Conservation (phyloP, 805 yeast species). For the Ogataea chonburiensis region DNA sequence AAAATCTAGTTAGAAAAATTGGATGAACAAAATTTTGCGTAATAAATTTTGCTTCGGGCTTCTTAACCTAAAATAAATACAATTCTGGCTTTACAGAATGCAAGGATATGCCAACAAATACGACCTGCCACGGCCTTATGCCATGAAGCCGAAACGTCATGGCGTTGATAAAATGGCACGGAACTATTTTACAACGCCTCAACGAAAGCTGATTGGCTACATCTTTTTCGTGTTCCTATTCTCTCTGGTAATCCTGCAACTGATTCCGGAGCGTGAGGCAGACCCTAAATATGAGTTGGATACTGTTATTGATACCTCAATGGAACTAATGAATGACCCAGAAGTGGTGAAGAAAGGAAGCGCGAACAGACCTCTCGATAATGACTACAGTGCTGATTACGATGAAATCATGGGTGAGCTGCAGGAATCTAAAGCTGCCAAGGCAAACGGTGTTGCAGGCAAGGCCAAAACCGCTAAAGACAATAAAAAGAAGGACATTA, state of each 20-base stretch:
- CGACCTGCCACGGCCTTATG: constrained; percentile 44
- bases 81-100: constrained; percentile 27
- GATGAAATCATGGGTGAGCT: constrained; percentile 12
- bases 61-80: constrained; percentile 6
- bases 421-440: constrained; percentile 3
- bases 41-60: constrained; percentile 6
- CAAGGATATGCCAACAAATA: constrained; percentile 34
- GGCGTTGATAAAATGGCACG: constrained; percentile 24
- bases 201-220: constrained; percentile 44
- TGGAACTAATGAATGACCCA: constrained; percentile 23
- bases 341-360: constrained; percentile 16
- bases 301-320: constrained; percentile 3
- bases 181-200: constrained; percentile 43
- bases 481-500: constrained; percentile 1
- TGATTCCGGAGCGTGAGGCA: constrained; percentile 28
- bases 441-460: not conserved
- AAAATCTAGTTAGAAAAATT: not conserved
- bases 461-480: constrained; percentile 1
- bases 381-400: constrained; percentile 19
- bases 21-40: not conserved
- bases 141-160: constrained; percentile 32
- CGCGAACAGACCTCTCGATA: constrained; percentile 22
- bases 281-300: constrained; percentile 24
- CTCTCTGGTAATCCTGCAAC: constrained; percentile 33
- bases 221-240: constrained; percentile 33